Evolutionary conservation across 768 basidiomycete genomes (phyloP).

Genomic region (Naganishia antarctica): DNA sequence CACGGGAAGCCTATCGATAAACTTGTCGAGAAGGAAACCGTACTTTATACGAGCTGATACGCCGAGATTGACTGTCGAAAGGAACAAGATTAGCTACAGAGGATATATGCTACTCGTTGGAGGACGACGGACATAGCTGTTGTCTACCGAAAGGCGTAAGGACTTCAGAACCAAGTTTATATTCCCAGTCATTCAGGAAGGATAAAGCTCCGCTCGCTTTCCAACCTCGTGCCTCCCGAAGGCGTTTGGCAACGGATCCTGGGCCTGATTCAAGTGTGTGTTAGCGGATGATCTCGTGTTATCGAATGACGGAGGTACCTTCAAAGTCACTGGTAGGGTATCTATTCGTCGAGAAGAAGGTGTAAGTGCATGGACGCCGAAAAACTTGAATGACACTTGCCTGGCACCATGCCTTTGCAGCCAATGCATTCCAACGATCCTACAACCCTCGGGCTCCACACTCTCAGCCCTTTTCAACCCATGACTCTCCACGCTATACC

Average conservation of each 20-base stretch:
- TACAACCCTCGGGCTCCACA: conserved; percentile 39
- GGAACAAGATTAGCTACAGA: too few species aligned
- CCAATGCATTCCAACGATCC: conserved; percentile 44
- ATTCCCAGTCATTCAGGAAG: conserved; percentile 81
- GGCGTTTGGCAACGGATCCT: conserved; percentile 12
- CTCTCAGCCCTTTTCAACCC: conserved; percentile 40
- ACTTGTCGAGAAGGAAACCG: conserved; percentile 67
- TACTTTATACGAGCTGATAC: conserved; percentile 66
- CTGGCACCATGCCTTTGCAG: conserved; percentile 47
- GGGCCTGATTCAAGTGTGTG: too few species aligned
- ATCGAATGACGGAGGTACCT: conserved; percentile 16
- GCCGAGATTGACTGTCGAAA: conserved; percentile 57
- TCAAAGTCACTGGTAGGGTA: conserved; percentile 40
- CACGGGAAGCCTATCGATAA: conserved; percentile 65
- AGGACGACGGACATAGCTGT: conserved; percentile 59
- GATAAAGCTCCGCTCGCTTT: conserved; percentile 59
- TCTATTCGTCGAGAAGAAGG: too few species aligned
- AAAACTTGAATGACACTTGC: conserved; percentile 18
- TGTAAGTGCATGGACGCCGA: too few species aligned
- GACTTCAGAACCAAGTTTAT: conserved; percentile 78
- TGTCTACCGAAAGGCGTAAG: conserved; percentile 86
- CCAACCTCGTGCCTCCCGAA: conserved; percentile 25
- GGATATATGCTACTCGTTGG: too few species aligned
- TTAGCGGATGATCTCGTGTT: background rate
- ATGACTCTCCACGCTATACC: conserved; percentile 43